phyloP scores from a whole-genome alignment of 768 basidiomycete species.

The Boletellus ananiceps region DNA sequence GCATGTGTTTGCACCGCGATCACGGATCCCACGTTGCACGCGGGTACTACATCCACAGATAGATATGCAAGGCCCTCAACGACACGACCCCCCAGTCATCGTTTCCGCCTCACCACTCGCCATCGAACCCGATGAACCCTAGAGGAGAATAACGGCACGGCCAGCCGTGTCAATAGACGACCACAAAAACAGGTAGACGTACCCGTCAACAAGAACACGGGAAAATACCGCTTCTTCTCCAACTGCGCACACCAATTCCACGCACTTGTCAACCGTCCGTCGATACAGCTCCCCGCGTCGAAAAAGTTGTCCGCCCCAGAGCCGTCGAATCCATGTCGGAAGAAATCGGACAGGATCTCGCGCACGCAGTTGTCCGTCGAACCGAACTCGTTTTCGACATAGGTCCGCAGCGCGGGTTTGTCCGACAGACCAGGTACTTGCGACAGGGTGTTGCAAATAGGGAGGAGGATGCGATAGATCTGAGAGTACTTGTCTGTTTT shows the following conservation, averaged over 20 bases:
- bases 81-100: too few relatives aligned
- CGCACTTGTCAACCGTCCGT: conserved; percentile 81
- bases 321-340: conserved; percentile 84
- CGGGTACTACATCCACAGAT: too few relatives aligned
- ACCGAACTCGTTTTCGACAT: conserved; percentile 81
- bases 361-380: conserved; percentile 61
- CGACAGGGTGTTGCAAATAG: conserved; percentile 76
- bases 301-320: conserved; percentile 91
- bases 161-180: not conserved
- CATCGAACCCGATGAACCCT: conserved; percentile 86
- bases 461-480: conserved; percentile 84
- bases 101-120: conserved; percentile 58
- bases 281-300: conserved; percentile 81
- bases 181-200: conserved; percentile 18
- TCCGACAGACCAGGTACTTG: conserved; percentile 63
- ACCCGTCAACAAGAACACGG: conserved; percentile 74
- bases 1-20: not conserved
- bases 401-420: conserved; percentile 67
- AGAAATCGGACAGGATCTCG: conserved; percentile 81
- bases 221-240: conserved; percentile 85
- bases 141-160: not conserved
- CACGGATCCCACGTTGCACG: too few relatives aligned
- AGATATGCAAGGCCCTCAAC: too few relatives aligned
- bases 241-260: conserved; percentile 89
- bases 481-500: conserved; percentile 78